Evolutionary conservation across 2,329 filamentous ascomycete genomes (phyloP), one percentile per base, ranked within the genome.

Genomic region (Pezicula rhizophila): DNA sequence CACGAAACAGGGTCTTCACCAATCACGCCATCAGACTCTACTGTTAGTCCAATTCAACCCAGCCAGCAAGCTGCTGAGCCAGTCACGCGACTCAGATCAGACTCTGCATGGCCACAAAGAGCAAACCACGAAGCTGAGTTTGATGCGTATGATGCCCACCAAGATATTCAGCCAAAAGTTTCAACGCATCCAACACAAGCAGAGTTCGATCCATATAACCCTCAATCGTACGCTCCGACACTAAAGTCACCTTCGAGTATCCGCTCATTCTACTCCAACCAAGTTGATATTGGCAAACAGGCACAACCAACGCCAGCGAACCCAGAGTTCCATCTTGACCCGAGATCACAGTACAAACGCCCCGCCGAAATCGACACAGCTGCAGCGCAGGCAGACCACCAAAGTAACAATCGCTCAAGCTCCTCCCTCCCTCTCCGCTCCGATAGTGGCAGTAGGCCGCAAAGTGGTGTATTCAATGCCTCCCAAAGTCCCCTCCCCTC

Each of bases 171-270:
- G 25, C 25, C 47, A 20, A 26, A 49, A 45, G 50, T 50, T 11
- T 35, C 47, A 8, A 48, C 42, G 7, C 50, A 51, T 7, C 49
- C 54, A 11, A 42, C 53, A 39, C 50, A 50, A 15, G 40, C 40
- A 12, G 52, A 52, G 11, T 60, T 60, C 18, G 54, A 58, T 37
- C 50, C 57, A 2, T 55, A 47, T 28, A 53, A 55, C 14, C 48
- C 53, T 14, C 49, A 52, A 37, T 44, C 51, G 8, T 60, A 60
- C 37, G 40, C 23, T 15, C 18, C 40, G 7, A n/a, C 18, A 12
- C 18, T 42, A 26, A 12, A 28, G 15, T 42, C 40, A 4, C 44
- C 53, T 2, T 47, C 46, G 3, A 55, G 48, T 38, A 39, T 55
- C 25, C 40, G 25, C 11, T 26, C 49, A 8, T 48, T 54, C n/a